phyloP scores from a whole-genome alignment of 169 alveolate genomes.

The Plasmodium coatneyi region DNA sequence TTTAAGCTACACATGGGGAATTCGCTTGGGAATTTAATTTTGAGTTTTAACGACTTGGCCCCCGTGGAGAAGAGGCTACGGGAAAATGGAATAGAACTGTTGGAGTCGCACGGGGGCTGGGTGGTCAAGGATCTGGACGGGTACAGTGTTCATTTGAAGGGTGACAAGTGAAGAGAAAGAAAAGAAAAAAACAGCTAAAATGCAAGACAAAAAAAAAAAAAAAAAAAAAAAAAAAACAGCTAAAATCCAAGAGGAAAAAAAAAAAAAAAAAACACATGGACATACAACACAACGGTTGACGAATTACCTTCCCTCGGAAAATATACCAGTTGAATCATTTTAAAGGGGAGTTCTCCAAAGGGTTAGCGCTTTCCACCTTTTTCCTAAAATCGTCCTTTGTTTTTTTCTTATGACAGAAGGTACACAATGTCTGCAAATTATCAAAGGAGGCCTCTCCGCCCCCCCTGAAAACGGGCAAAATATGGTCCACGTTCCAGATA shows the following conservation, averaged over 20 bases:
- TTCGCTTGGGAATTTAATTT: constrained; percentile 57
- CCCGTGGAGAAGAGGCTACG: constrained; percentile 15
- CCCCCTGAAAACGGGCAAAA: constrained; percentile 42
- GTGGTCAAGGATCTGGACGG: constrained; percentile 62
- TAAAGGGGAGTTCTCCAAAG: not conserved
- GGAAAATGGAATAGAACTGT: constrained; percentile 30
- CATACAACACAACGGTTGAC: not conserved
- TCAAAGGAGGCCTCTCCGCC: constrained; percentile 67
- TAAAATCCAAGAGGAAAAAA: not conserved
- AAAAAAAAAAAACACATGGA: not conserved
- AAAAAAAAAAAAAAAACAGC: too few species aligned
- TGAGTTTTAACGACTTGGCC: constrained; percentile 39
- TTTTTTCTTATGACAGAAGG: constrained; percentile 68
- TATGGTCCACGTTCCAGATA: constrained; percentile 65
- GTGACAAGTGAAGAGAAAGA: not conserved
- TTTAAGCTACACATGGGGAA: constrained; percentile 74
- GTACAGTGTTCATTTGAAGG: constrained; percentile 15
- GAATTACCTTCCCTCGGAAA: not conserved
- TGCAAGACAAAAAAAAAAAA: not conserved
- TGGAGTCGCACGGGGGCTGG: constrained; percentile 7
- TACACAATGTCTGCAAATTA: constrained; percentile 47
- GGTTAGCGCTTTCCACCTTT: not conserved
- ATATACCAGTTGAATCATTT: not conserved
- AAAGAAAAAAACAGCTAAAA: not conserved
- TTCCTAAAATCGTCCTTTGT: constrained; percentile 36